Conservation (phyloP, 1,284 basidiomycete species). For the Paramarasmius palmivorus region DNA sequence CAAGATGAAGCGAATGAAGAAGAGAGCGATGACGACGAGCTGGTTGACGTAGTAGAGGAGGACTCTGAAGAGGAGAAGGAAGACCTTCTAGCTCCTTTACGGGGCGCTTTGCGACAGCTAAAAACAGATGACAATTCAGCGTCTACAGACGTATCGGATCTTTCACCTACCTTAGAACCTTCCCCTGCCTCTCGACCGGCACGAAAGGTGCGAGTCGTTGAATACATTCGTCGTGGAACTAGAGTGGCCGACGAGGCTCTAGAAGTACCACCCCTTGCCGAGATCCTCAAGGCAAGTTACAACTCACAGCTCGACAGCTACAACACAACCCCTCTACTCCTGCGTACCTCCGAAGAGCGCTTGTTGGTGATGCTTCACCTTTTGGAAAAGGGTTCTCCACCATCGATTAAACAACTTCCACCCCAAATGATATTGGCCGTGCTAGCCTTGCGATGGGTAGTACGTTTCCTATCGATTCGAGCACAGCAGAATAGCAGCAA, state of each 20-base stretch:
- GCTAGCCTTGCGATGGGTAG: conserved; percentile 62
- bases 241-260: conserved; percentile 63
- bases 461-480: conserved; percentile 48
- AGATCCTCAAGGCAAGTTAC: conserved; percentile 39
- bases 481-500: conserved; percentile 49
- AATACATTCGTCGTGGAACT: conserved; percentile 74
- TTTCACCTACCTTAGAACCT: conserved; percentile 22
- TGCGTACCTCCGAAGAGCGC: conserved; percentile 53
- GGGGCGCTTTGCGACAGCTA: conserved; percentile 63
- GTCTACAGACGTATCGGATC: conserved; percentile 31
- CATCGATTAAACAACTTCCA: conserved; percentile 43
- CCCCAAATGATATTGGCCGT: conserved; percentile 47
- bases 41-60: conserved; percentile 52
- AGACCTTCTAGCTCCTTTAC: conserved; percentile 67
- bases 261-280: conserved; percentile 44
- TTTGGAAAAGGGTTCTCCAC: conserved; percentile 55
- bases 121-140: conserved; percentile 22
- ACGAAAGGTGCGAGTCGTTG: conserved; percentile 32
- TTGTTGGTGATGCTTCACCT: conserved; percentile 57
- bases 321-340: conserved; percentile 37
- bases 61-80: conserved; percentile 43
- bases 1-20: background rate
- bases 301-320: conserved; percentile 23
- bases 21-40: conserved; percentile 49
- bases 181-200: conserved; percentile 16